Conservation (phyloP, 495 filamentous ascomycete species). For the Talaromyces liani region DNA sequence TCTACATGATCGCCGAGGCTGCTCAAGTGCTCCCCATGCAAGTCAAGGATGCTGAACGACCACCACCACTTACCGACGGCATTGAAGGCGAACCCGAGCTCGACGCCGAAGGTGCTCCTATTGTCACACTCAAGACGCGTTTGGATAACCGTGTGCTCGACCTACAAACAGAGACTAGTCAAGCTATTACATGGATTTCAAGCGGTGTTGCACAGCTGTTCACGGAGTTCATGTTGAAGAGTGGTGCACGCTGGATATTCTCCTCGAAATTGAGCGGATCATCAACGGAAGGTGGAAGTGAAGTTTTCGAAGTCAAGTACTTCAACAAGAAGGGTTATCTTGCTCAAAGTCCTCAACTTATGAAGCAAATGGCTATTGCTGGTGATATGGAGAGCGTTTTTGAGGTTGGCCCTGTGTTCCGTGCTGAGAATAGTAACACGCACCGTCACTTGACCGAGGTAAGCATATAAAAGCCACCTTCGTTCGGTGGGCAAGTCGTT, state of each 20-base stretch:
- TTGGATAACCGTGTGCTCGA: constrained; percentile 88
- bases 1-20: constrained; percentile 66
- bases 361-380: constrained; percentile 95
- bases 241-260: constrained; percentile 80
- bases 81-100: constrained; percentile 36
- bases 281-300: constrained; percentile 87
- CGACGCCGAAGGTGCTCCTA: constrained; percentile 45
- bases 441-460: constrained; percentile 91
- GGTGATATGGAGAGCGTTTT: constrained; percentile 87
- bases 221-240: constrained; percentile 64
- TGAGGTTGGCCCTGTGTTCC: constrained; percentile 85
- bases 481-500: constrained; percentile 1
- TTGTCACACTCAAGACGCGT: constrained; percentile 68
- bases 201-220: constrained; percentile 77
- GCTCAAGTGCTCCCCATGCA: constrained; percentile 64
- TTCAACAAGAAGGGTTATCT: constrained; percentile 80
- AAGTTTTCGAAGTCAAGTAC: constrained; percentile 88
- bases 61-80: constrained; percentile 34
- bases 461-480: constrained; percentile 11
- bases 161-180: constrained; percentile 77
- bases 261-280: constrained; percentile 84
- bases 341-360: constrained; percentile 90
- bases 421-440: constrained; percentile 95
- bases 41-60: constrained; percentile 53
- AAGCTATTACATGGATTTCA: constrained; percentile 79